phyloP scores from a whole-genome alignment of 495 filamentous ascomycete species.

The Podospora anserina region DNA sequence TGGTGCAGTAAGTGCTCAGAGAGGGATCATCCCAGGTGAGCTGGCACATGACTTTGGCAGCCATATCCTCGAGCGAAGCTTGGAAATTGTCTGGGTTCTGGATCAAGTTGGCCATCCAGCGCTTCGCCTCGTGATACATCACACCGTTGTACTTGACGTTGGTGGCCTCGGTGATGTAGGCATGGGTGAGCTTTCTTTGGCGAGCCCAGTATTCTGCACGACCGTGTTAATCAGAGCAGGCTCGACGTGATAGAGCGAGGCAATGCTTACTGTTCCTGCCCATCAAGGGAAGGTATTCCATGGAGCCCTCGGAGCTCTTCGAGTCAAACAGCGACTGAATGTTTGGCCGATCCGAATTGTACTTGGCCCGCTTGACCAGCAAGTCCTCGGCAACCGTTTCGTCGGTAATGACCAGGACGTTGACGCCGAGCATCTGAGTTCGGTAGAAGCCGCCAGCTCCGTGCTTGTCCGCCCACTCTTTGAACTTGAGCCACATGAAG shows the following conservation, averaged over 20 bases:
- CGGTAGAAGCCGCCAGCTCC: conserved; percentile 45
- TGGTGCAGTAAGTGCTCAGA: conserved; percentile 36
- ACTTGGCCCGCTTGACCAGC: conserved; percentile 46
- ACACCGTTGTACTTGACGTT: conserved; percentile 38
- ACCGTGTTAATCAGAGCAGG: not conserved
- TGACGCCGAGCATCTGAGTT: conserved; percentile 46
- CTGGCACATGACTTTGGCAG: conserved; percentile 43
- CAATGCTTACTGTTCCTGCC: conserved; percentile 31
- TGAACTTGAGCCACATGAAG: conserved; percentile 50
- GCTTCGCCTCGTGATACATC: conserved; percentile 41
- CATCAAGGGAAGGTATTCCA: conserved; percentile 45
- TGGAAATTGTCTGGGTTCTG: conserved; percentile 40
- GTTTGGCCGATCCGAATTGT: conserved; percentile 46
- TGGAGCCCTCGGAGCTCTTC: conserved; percentile 38
- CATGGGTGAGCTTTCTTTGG: conserved; percentile 38
- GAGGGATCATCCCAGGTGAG: conserved; percentile 40
- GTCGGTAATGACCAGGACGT: conserved; percentile 49
- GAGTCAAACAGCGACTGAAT: conserved; percentile 43
- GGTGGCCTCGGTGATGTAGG: conserved; percentile 39
- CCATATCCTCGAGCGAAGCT: conserved; percentile 41
- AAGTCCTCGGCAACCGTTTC: conserved; percentile 53
- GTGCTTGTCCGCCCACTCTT: conserved; percentile 50
- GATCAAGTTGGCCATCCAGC: conserved; percentile 39
- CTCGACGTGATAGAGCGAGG: not conserved
- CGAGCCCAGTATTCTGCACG: conserved; percentile 36